phyloP scores from a whole-genome alignment of 2,329 filamentous ascomycete genomes.

The Rhexocercosporidium sp. region DNA sequence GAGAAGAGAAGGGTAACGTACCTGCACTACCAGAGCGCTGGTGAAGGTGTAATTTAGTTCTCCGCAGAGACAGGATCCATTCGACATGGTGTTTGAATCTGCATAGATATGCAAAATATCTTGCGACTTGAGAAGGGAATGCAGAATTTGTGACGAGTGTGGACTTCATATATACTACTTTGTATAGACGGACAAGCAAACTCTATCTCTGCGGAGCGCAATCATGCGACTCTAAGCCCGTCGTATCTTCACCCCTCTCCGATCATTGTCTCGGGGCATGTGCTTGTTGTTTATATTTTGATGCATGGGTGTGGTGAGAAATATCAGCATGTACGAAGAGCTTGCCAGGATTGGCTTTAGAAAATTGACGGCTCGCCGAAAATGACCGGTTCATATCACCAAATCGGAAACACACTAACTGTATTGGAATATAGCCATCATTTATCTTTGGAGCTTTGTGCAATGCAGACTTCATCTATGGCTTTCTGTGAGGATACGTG shows the following conservation, averaged over 20 bases:
- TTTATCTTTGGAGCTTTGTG: no score
- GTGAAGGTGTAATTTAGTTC: slow-evolving; percentile 24
- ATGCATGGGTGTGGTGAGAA: background rate
- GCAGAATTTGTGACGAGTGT: background rate
- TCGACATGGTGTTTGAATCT: background rate
- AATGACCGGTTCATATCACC: no score
- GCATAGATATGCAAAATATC: background rate
- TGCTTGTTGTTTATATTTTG: background rate
- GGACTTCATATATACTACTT: background rate
- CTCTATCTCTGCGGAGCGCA: no score
- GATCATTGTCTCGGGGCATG: background rate
- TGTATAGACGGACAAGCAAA: no score
- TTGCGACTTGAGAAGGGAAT: background rate
- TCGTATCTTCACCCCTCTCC: background rate
- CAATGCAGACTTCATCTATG: background rate
- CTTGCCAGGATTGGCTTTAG: background rate
- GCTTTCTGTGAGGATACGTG: background rate
- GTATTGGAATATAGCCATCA: background rate
- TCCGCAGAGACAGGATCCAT: slow-evolving; percentile 24
- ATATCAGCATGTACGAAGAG: background rate
- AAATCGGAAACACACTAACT: no score
- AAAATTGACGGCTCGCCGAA: no score
- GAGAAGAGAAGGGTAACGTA: background rate
- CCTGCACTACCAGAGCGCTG: slow-evolving; percentile 16
- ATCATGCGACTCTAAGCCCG: background rate